Evolutionary conservation across 805 yeast species (phyloP).

Genomic region (Hanseniaspora hatyaiensis): DNA sequence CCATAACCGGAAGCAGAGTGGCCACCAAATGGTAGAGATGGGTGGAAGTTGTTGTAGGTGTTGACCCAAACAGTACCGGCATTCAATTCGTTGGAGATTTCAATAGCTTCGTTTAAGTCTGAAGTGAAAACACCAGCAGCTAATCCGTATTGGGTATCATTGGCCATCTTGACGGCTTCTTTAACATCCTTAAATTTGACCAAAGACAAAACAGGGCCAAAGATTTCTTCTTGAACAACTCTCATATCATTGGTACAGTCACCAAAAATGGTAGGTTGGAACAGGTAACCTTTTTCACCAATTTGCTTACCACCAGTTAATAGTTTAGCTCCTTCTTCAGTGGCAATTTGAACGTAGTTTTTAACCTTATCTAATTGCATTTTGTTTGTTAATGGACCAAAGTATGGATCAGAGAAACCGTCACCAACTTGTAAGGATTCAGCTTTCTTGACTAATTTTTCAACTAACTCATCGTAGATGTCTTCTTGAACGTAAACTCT

Average conservation of each 20-base stretch:
- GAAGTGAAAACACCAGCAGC: constrained; percentile 81
- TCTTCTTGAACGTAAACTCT: constrained; percentile 71
- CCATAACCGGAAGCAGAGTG: constrained; percentile 80
- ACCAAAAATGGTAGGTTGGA: constrained; percentile 76
- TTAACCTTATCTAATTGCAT: constrained; percentile 55
- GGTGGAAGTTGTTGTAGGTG: constrained; percentile 77
- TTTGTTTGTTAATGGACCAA: constrained; percentile 66
- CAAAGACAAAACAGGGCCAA: constrained; percentile 78
- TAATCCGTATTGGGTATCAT: constrained; percentile 68
- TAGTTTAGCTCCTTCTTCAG: constrained; percentile 55
- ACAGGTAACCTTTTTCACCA: constrained; percentile 58
- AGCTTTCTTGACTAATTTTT: constrained; percentile 41
- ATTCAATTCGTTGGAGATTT: constrained; percentile 52
- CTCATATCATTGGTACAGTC: constrained; percentile 64
- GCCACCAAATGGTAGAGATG: constrained; percentile 85
- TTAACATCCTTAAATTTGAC: constrained; percentile 60
- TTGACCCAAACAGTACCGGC: constrained; percentile 80
- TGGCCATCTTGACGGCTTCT: constrained; percentile 63
- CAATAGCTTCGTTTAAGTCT: constrained; percentile 52
- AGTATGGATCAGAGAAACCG: constrained; percentile 63
- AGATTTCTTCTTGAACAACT: constrained; percentile 80
- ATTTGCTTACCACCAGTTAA: constrained; percentile 72
- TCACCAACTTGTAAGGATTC: constrained; percentile 56
- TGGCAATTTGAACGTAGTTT: constrained; percentile 50
- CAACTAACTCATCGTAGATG: constrained; percentile 54